A percentile compares a stretch with the other conserved stretches of the same genome.
phyloP scores from a whole-genome alignment of 2,329 filamentous ascomycete species.

The Fusarium longipes region DNA sequence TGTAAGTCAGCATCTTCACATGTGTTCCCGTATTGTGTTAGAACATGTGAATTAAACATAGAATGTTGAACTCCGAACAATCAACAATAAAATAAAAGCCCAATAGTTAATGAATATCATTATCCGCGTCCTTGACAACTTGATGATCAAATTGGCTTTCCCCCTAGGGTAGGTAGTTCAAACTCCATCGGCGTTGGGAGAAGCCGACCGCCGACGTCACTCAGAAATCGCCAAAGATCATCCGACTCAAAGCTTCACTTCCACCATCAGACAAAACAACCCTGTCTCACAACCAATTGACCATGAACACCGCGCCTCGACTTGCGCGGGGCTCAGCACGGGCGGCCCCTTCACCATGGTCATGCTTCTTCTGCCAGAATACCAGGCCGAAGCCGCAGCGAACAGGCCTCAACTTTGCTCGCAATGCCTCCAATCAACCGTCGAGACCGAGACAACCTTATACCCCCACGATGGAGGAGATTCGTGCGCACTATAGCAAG shows the following conservation, averaged over 20 bases:
- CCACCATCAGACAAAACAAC: constrained; percentile 17
- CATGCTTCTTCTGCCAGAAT: constrained; percentile 54
- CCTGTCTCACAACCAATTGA: constrained; percentile 34
- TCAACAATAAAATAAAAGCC: not conserved
- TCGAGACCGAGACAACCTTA: constrained; percentile 42
- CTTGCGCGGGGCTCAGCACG: constrained; percentile 49
- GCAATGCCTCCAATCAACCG: constrained; percentile 50
- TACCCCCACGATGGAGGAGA: constrained; percentile 67
- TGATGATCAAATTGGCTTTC: not conserved
- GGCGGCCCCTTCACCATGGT: constrained; percentile 48
- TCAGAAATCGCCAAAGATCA: constrained; percentile 44
- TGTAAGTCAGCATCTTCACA: too few relatives aligned
- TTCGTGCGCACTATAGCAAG: constrained; percentile 71
- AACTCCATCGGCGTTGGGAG: constrained; percentile 23
- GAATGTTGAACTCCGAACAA: not conserved
- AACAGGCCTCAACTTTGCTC: constrained; percentile 43
- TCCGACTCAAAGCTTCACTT: constrained; percentile 36
- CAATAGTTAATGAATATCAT: not conserved
- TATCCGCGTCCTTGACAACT: not conserved
- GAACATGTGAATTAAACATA: not conserved
- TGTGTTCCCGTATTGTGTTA: not conserved
- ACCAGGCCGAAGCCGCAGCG: constrained; percentile 46
- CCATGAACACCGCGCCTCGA: constrained; percentile 56
- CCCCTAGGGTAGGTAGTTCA: constrained; percentile 1
- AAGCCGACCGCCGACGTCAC: constrained; percentile 44